Evolutionary conservation across 768 basidiomycete species (phyloP).

Genomic region (Pisolithus marmoratus): DNA sequence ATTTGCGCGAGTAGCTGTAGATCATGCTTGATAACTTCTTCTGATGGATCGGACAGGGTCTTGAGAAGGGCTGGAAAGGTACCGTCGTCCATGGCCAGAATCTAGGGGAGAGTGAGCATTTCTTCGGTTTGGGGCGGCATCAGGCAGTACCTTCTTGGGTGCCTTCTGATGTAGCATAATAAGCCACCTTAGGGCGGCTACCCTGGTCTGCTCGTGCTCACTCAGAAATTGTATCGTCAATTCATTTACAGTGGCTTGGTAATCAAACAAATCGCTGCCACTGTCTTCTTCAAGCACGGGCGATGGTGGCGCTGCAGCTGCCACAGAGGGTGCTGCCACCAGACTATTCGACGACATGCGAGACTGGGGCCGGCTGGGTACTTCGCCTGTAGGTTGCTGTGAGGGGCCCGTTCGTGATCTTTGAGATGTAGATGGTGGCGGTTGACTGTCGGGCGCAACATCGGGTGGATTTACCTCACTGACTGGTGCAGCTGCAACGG

Average conservation of each 20-base stretch:
- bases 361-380: constrained; percentile 57
- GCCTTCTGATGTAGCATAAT: constrained; percentile 99
- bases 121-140: background rate
- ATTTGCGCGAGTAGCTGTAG: constrained; percentile 95
- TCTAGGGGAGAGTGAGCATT: constrained; percentile 40
- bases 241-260: constrained; percentile 87
- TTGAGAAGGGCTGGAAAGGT: constrained; percentile 95
- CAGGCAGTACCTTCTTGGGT: constrained; percentile 73
- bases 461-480: constrained; percentile 50
- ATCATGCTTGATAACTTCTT: constrained; percentile 97
- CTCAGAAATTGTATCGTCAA: constrained; percentile 91
- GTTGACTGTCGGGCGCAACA: constrained; percentile 28
- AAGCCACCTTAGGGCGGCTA: constrained; percentile 95
- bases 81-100: constrained; percentile 92
- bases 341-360: constrained; percentile 46
- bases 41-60: constrained; percentile 92
- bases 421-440: constrained; percentile 18
- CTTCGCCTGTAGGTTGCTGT: constrained; percentile 23
- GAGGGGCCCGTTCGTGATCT: constrained; percentile 22
- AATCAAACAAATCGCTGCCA: constrained; percentile 71
- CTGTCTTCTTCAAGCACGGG: constrained; percentile 38
- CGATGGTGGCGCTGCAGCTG: constrained; percentile 24
- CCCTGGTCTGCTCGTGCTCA: constrained; percentile 94
- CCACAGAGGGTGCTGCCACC: constrained; percentile 28
- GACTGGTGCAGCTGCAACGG: constrained; percentile 34